phyloP scores from a whole-genome alignment of 306 rosid genomes.

The Corylus americana region DNA sequence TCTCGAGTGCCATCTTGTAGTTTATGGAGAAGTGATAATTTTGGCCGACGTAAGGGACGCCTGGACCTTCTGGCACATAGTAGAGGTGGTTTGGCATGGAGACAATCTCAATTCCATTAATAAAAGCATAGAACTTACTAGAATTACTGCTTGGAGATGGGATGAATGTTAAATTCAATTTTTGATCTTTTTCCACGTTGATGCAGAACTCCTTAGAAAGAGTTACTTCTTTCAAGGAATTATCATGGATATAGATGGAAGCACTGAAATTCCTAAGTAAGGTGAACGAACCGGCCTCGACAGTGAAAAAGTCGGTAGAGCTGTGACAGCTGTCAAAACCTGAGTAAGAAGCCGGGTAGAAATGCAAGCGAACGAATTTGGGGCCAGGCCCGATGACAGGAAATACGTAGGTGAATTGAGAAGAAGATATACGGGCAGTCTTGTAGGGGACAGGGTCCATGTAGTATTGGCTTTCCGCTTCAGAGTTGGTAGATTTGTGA shows the following conservation, averaged over 20 bases:
- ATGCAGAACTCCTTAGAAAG: slow-evolving; percentile 33
- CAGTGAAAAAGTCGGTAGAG: slow-evolving; percentile 34
- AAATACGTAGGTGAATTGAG: not conserved
- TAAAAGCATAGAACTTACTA: slow-evolving; percentile 32
- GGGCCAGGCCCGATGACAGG: not conserved
- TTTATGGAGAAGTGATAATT: too few relatives aligned
- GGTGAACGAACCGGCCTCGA: slow-evolving; percentile 34
- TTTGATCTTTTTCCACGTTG: slow-evolving; percentile 35
- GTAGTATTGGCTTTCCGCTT: not conserved
- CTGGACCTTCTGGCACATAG: too few relatives aligned
- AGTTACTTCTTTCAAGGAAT: not conserved
- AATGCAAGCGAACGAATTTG: slow-evolving; percentile 28
- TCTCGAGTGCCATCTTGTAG: too few relatives aligned
- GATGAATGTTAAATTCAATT: slow-evolving; percentile 8
- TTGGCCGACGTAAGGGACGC: too few relatives aligned
- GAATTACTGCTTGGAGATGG: slow-evolving; percentile 19
- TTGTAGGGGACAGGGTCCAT: slow-evolving; percentile 25
- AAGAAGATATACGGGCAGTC: slow-evolving; percentile 36
- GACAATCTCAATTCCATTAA: slow-evolving; percentile 49
- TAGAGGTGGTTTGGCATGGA: slow-evolving; percentile 36
- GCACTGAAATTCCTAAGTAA: slow-evolving; percentile 22
- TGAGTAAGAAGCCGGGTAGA: slow-evolving; percentile 28
- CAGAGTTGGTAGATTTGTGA: slow-evolving; percentile 10
- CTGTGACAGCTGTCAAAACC: slow-evolving; percentile 15
- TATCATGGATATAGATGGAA: not conserved